These are phyloP conservation scores for Pinus albicaulis DNA, from an alignment of 75 land plant genomes.

Conservation along the genomic window DNA sequence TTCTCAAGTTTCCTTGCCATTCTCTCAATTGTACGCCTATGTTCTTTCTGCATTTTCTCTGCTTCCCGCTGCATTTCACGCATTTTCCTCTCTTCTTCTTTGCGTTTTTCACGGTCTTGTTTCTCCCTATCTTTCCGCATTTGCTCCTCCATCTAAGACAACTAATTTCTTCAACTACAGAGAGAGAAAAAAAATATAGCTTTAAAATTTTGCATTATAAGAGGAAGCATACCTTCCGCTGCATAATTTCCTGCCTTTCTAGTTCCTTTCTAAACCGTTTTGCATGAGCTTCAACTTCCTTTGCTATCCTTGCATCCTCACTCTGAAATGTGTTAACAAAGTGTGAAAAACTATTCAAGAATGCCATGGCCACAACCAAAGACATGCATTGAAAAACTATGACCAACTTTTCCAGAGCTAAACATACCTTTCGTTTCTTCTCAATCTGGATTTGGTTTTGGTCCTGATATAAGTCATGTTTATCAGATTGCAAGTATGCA, in stretches of 20 bases:
- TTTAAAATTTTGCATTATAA: background rate
- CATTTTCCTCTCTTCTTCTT: conserved; percentile 80
- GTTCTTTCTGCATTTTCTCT: conserved; percentile 72
- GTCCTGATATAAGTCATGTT: conserved; percentile 19
- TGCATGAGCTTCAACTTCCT: conserved; percentile 81
- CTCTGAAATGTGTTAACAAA: conserved; percentile 35
- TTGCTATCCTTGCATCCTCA: conserved; percentile 74
- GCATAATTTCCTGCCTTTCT: conserved; percentile 74
- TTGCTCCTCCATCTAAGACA: conserved; percentile 76
- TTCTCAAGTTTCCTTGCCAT: conserved; percentile 73
- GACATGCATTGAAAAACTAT: background rate
- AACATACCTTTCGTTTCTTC: conserved; percentile 68
- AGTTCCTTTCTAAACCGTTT: conserved; percentile 68
- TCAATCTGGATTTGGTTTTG: conserved; percentile 45
- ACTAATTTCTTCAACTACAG: background rate
- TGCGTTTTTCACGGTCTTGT: conserved; percentile 74
- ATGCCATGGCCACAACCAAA: background rate
- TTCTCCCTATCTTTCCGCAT: conserved; percentile 81
- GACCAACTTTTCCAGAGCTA: background rate
- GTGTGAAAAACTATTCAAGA: background rate
- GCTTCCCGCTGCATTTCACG: conserved; percentile 85
- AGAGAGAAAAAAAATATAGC: background rate
- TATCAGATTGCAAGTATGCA: conserved; percentile 32
- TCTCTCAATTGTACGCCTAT: conserved; percentile 72
- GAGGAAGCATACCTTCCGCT: conserved; percentile 64